Conservation (phyloP, 1,284 basidiomycete genomes). For the Pseudozyma hubeiensis region DNA sequence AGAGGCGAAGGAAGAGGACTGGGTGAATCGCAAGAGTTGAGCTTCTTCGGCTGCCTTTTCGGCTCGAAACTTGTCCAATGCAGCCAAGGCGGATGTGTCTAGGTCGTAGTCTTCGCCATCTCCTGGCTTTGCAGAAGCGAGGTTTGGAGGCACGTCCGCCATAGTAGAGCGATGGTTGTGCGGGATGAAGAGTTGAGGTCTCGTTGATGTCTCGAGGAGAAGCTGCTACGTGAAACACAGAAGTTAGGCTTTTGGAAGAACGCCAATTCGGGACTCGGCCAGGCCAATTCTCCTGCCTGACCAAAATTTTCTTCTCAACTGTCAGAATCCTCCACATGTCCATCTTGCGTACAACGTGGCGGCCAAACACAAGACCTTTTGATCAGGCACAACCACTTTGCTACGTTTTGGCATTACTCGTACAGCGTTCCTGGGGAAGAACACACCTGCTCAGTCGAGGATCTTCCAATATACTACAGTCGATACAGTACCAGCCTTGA, state of each 20-base stretch:
- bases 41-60: conserved; percentile 61
- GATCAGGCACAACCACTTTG: too few species aligned
- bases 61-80: conserved; percentile 59
- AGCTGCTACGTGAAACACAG: too few species aligned
- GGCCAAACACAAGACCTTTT: too few species aligned
- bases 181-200: too few species aligned
- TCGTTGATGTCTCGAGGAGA: too few species aligned
- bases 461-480: conserved; percentile 63
- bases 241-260: background rate
- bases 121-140: background rate
- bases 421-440: background rate
- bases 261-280: conserved; percentile 1
- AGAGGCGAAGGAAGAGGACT: conserved; percentile 21
- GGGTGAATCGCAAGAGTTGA: conserved; percentile 43
- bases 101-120: conserved; percentile 31
- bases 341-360: background rate
- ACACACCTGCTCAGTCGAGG: conserved; percentile 14
- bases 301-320: background rate
- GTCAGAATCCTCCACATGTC: background rate
- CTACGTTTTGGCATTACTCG: background rate
- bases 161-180: background rate
- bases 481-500: conserved; percentile 54
- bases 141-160: background rate
- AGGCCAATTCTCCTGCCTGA: background rate
- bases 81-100: conserved; percentile 63